phyloP scores from a whole-genome alignment of 768 basidiomycete species.

The Coprinellus aureogranulatus region DNA sequence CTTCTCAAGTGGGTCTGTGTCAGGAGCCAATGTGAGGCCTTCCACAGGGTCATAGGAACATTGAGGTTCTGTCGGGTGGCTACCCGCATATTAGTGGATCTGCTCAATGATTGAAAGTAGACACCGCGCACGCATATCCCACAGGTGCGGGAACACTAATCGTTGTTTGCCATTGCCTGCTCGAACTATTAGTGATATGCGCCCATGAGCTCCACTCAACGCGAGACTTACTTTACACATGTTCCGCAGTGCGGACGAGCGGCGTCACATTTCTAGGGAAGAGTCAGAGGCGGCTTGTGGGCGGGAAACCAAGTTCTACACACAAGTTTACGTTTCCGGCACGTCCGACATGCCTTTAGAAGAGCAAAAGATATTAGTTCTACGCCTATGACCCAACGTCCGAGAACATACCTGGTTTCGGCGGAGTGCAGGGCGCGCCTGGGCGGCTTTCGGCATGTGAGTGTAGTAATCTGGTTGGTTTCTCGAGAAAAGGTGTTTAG shows the following conservation, averaged over 20 bases:
- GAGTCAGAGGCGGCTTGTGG: background rate
- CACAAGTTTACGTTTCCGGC: conserved; percentile 83
- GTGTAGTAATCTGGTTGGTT: background rate
- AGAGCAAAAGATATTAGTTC: no score
- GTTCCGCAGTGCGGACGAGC: conserved; percentile 82
- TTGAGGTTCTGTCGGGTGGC: conserved; percentile 82
- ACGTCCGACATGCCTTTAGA: conserved; percentile 73
- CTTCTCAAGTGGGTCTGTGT: conserved; percentile 76
- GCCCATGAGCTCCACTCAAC: background rate
- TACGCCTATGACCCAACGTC: conserved; percentile 1
- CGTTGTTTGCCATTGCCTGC: conserved; percentile 76
- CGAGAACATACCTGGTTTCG: conserved; percentile 63
- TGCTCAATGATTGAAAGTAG: background rate
- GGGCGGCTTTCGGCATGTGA: conserved; percentile 66
- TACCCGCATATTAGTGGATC: conserved; percentile 25
- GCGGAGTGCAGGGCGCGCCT: conserved; percentile 62
- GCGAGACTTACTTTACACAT: conserved; percentile 71
- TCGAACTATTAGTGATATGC: conserved; percentile 1
- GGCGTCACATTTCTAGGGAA: conserved; percentile 79
- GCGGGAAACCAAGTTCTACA: conserved; percentile 23
- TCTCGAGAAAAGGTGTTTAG: background rate
- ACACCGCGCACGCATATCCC: conserved; percentile 65
- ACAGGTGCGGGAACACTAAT: conserved; percentile 83
- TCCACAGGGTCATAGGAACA: conserved; percentile 87
- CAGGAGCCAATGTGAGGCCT: conserved; percentile 71